Evolutionary conservation across 2,329 filamentous ascomycete genomes (phyloP), one percentile per base, ranked within the genome.

Genomic region (Magnaporthiopsis rhizophila): DNA sequence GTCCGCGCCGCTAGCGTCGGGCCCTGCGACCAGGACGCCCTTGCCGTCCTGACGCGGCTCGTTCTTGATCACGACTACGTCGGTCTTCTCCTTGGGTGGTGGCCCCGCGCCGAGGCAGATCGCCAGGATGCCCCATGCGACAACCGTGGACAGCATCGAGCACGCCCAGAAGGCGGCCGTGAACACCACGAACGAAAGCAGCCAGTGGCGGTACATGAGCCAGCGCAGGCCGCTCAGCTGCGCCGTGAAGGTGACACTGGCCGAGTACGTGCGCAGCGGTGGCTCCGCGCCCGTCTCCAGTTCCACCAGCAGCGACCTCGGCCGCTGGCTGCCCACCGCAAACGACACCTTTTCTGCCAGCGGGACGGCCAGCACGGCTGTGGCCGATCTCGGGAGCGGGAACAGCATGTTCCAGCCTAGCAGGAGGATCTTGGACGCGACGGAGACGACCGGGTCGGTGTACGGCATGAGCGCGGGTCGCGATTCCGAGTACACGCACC

Each of bases 191-290:
- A 92, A 92, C 6, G 87, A 87, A 1, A 86, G 74, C 50, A 95
- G 71, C 15, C 89, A 86, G 77, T 94, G 89, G 66, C 91, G 87
- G 71, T 95, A 95, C 90, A 99, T 96, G 64, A 93, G 71, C 86
- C 90, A 95, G 61, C 89, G 80, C 66, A 97, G 74, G 0, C 94
- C 94, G 13, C 83, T 82, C 68, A 97, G 86, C 63, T 86, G 83
- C 5, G 94, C 93, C 34, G 84, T 86, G 67, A 98, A 86, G 3
- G 82, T 83, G 45, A 96, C 81, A 18, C 77, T 78, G 4, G 85
- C 87, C 26, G 79, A 79, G 74, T 97, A 97, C 7, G 96, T 85
- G 74, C 96, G 91, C 71, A 97, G 81, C 3, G 79, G 5, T 84
- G 83, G 26, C 50, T 26, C 60, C 30, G 50, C 15, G 11, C 34